Evolutionary conservation across 495 filamentous ascomycete genomes (phyloP), one percentile per base, ranked within the genome.

Genomic region (Saxophila tyrrhenica): DNA sequence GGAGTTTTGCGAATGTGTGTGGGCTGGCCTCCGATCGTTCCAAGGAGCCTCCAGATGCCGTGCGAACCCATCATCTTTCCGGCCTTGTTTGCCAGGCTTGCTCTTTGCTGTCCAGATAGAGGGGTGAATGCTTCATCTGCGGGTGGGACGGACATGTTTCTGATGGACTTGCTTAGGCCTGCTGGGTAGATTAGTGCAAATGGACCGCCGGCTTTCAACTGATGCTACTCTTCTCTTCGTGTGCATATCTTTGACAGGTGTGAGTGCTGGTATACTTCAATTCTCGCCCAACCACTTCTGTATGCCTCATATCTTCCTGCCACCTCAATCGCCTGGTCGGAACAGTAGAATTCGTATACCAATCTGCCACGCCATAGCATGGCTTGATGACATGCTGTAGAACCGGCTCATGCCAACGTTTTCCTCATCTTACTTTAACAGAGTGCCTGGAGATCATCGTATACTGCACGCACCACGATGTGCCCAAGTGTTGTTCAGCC

Each of bases 151-250:
- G n/a, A 35, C 29, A 35, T 35, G n/a, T 35, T 5, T 35, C 29
- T 35, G 29, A 51, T 7, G 13, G 23, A 38, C 21, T n/a, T 51
- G 25, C 50, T 52, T 38, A 38, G 52, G 20, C 45, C 42, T 54
- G 52, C 52, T 54, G 43, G 23, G 43, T 41, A 48, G 52, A 54
- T 54, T 24, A 32, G 50, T 25, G 11, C 35, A 44, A 52, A 2
- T 29, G 16, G 48, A 51, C 38, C 24, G 35, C 50, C n/a, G 35
- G 41, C 44, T 17, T 52, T n/a, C 25, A 35, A 47, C 20, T 24
- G 23, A 49, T 8, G 41, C n/a, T 44, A 51, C 48, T 38, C 38
- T 15, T 39, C 9, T 39, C 13, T 41, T 39, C 9, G 24, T 49
- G 16, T 25, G 7, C n/a, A 20, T 49, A n/a, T 24, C 46, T 49